Conservation (phyloP, 495 filamentous ascomycete species). For the Parachaetomium inaequale region DNA sequence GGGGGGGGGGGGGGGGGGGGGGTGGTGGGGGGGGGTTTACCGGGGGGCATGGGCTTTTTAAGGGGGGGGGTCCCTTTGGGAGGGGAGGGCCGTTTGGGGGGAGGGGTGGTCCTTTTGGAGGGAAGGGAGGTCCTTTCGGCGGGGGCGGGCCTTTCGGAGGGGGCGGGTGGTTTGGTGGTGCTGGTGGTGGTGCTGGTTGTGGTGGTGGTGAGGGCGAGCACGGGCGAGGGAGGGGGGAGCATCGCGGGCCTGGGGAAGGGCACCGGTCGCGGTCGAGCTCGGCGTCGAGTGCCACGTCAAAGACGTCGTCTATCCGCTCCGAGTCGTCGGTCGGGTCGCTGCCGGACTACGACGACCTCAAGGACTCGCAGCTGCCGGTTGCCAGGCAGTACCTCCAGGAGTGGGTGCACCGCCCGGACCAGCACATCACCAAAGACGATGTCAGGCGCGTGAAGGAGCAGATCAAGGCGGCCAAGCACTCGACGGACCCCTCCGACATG, state of each 20-base stretch:
- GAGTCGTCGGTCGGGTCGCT: slow-evolving; percentile 45
- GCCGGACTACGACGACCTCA: slow-evolving; percentile 45
- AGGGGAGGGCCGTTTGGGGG: not conserved
- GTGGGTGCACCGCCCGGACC: slow-evolving; percentile 44
- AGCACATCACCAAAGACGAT: slow-evolving; percentile 41
- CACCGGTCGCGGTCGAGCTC: slow-evolving; percentile 23
- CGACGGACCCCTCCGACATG: slow-evolving; percentile 17
- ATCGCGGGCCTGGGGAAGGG: not conserved
- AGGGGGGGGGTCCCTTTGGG: slow-evolving; percentile 1
- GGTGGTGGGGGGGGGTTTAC: not conserved
- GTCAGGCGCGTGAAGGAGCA: slow-evolving; percentile 36
- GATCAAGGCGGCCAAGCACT: slow-evolving; percentile 39
- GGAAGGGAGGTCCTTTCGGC: slow-evolving; percentile 6
- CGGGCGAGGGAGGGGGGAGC: slow-evolving; percentile 5
- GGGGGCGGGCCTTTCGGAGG: too few species aligned
- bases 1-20: not conserved
- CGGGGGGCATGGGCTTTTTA: not conserved
- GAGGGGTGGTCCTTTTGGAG: slow-evolving; percentile 5
- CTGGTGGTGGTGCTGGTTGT: not conserved
- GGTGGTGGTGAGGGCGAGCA: slow-evolving; percentile 2
- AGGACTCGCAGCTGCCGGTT: slow-evolving; percentile 40
- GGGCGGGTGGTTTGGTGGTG: not conserved
- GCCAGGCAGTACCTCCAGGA: slow-evolving; percentile 34
- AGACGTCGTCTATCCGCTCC: slow-evolving; percentile 32
- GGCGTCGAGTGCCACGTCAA: slow-evolving; percentile 25